These are phyloP conservation scores for Raphanus raphanistrum DNA, from an alignment of 345 rosid genomes.

Conservation along the genomic window DNA sequence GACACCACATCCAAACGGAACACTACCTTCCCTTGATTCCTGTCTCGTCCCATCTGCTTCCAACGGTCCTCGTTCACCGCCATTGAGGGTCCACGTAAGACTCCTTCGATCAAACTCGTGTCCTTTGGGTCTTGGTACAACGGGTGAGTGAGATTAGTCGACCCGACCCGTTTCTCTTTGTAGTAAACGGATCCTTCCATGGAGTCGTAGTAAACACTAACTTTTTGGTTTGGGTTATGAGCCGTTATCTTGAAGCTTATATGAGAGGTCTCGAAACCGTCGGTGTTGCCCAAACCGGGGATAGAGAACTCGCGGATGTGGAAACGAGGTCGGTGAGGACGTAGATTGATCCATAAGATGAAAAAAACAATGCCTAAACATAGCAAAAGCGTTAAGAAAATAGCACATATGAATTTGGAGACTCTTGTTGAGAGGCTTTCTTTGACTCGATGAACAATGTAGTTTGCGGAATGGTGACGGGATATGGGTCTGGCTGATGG, in stretches of 20 bases:
- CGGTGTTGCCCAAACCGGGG: constrained; percentile 48
- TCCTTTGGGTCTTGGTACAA: constrained; percentile 73
- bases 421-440: constrained; percentile 66
- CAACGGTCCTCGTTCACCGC: constrained; percentile 55
- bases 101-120: constrained; percentile 49
- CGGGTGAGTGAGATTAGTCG: constrained; percentile 40
- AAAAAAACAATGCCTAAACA: constrained; percentile 50
- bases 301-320: constrained; percentile 49
- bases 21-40: constrained; percentile 52
- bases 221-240: constrained; percentile 70
- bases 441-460: constrained; percentile 54
- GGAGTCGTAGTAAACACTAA: constrained; percentile 57
- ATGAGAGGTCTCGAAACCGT: constrained; percentile 55
- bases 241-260: constrained; percentile 62
- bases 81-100: constrained; percentile 60
- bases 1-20: constrained; percentile 67
- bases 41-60: constrained; percentile 61
- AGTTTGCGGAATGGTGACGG: constrained; percentile 43
- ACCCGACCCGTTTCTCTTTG: constrained; percentile 58
- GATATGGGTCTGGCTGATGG: constrained; percentile 24
- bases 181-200: constrained; percentile 62
- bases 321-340: constrained; percentile 82
- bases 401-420: constrained; percentile 58
- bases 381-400: constrained; percentile 55
- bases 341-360: constrained; percentile 76